A percentile compares a stretch with the other conserved stretches of the same genome.
phyloP scores from a whole-genome alignment of 441 rosid species.

The Jatropha multifida region DNA sequence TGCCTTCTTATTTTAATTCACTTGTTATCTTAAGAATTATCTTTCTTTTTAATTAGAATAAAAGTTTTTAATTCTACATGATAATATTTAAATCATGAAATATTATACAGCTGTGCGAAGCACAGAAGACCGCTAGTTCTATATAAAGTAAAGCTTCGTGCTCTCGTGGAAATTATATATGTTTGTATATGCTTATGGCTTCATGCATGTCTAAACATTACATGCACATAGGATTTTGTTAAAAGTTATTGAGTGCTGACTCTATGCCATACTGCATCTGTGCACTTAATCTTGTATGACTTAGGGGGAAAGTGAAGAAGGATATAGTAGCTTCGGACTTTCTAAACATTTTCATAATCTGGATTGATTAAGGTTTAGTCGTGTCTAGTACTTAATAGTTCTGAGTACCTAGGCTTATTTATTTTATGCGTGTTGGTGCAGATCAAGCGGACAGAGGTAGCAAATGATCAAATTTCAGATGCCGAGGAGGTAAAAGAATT shows the following conservation, averaged over 20 bases:
- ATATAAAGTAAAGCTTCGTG: not conserved
- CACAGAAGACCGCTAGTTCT: not conserved
- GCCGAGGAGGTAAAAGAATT: slow-evolving; percentile 51
- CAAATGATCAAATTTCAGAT: slow-evolving; percentile 41
- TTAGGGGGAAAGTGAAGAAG: not conserved
- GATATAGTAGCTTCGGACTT: not conserved
- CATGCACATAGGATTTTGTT: not conserved
- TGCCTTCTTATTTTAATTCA: too few species aligned
- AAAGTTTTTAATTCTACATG: too few species aligned
- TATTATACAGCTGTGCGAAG: too few species aligned
- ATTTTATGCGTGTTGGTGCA: slow-evolving; percentile 26
- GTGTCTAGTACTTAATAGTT: not conserved
- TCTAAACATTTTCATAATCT: not conserved
- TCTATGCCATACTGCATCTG: not conserved
- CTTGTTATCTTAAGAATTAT: too few species aligned
- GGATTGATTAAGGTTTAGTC: not conserved
- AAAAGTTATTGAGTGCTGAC: not conserved
- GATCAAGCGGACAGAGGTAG: slow-evolving; percentile 48
- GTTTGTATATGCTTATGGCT: not conserved
- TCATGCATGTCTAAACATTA: not conserved
- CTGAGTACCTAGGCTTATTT: slow-evolving; percentile 14
- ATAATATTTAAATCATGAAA: too few species aligned
- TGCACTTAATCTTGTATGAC: not conserved
- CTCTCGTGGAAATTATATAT: not conserved
- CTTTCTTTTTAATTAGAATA: too few species aligned